Conservation (phyloP, 2,329 filamentous ascomycete species). For the Xylariaceae sp. region DNA sequence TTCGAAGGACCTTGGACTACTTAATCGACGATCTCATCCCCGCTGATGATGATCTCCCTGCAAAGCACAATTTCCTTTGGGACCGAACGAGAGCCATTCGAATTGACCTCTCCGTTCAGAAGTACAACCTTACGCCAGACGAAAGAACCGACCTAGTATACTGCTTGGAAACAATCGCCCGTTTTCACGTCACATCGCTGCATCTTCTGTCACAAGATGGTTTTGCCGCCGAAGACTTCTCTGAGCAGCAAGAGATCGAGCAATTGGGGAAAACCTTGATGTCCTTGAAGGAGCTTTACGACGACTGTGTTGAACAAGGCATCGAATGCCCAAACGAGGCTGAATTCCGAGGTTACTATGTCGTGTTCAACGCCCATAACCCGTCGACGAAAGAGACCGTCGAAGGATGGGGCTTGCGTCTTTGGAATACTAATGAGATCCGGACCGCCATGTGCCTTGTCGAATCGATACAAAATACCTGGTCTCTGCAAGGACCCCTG, state of each 20-base stretch:
- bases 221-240: constrained; percentile 56
- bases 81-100: constrained; percentile 65
- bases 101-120: constrained; percentile 64
- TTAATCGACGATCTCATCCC: constrained; percentile 57
- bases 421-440: constrained; percentile 57
- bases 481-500: constrained; percentile 54
- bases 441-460: constrained; percentile 58
- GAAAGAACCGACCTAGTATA: constrained; percentile 59
- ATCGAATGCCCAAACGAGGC: constrained; percentile 59
- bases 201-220: constrained; percentile 58
- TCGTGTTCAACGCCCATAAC: constrained; percentile 58
- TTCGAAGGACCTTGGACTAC: constrained; percentile 60
- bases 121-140: constrained; percentile 51
- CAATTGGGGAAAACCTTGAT: constrained; percentile 63
- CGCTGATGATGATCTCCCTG: constrained; percentile 50
- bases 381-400: constrained; percentile 54
- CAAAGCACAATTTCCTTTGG: constrained; percentile 62
- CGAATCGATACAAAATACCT: constrained; percentile 56
- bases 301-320: constrained; percentile 57
- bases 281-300: constrained; percentile 62
- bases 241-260: constrained; percentile 64
- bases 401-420: constrained; percentile 51
- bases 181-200: constrained; percentile 63
- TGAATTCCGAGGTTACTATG: constrained; percentile 63
- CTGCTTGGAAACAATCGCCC: constrained; percentile 61